Evolutionary conservation across 2,329 filamentous ascomycete species (phyloP).

Genomic region (Annulohypoxylon truncatum): DNA sequence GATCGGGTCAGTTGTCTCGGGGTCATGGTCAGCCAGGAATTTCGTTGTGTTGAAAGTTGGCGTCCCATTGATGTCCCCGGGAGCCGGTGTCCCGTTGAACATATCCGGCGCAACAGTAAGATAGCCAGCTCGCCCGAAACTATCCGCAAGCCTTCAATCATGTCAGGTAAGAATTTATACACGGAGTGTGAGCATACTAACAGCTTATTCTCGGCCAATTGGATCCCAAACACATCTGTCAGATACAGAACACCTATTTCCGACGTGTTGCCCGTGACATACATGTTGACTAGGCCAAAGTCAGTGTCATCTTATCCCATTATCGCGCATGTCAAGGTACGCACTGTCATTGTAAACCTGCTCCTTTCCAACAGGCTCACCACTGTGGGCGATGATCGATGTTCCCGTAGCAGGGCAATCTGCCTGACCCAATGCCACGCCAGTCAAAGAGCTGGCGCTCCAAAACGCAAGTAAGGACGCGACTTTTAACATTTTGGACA

Average conservation of each 20-base stretch:
- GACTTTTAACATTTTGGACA: slow-evolving; percentile 39
- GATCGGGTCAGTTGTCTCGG: slow-evolving; percentile 58
- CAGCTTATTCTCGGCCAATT: slow-evolving; percentile 49
- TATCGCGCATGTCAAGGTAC: neutral
- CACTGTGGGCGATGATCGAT: slow-evolving; percentile 47
- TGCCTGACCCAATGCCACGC: slow-evolving; percentile 11
- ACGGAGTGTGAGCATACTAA: slow-evolving; percentile 17
- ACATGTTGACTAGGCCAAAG: slow-evolving; percentile 47
- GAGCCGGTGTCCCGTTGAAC: slow-evolving; percentile 51
- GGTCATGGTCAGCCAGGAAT: slow-evolving; percentile 54
- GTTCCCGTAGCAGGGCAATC: slow-evolving; percentile 45
- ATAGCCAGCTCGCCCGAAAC: slow-evolving; percentile 53
- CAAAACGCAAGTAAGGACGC: slow-evolving; percentile 40
- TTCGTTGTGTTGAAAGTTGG: slow-evolving; percentile 41
- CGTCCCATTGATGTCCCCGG: slow-evolving; percentile 47
- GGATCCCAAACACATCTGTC: slow-evolving; percentile 51
- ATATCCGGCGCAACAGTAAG: slow-evolving; percentile 51
- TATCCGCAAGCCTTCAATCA: slow-evolving; percentile 48
- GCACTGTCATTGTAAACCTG: slow-evolving; percentile 47
- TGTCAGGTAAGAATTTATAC: slow-evolving; percentile 11
- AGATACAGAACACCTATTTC: slow-evolving; percentile 49
- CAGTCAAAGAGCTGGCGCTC: slow-evolving; percentile 31
- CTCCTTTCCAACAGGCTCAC: slow-evolving; percentile 47
- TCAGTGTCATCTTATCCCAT: slow-evolving; percentile 19
- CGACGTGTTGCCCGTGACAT: slow-evolving; percentile 47